These are phyloP conservation scores for Biscogniauxia mediterranea DNA, from an alignment of 2,329 filamentous ascomycete species.

Conservation along the genomic window DNA sequence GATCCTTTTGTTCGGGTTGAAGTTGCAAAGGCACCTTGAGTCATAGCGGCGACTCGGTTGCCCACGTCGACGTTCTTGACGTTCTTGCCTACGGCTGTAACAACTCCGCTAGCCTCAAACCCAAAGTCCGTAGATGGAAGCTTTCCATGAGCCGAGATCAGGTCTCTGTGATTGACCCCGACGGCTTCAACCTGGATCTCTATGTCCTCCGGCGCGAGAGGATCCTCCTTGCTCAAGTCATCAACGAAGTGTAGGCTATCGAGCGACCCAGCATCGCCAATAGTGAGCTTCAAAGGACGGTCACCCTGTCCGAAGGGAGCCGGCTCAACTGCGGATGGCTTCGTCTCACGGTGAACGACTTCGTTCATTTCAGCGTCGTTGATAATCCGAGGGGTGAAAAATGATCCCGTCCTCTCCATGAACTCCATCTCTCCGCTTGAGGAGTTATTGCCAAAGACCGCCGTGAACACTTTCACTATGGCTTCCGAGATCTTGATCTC, in stretches of 20 bases:
- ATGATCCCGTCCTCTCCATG: conserved; percentile 37
- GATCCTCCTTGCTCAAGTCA: conserved; percentile 23
- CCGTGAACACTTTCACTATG: conserved; percentile 35
- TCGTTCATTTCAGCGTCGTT: conserved; percentile 42
- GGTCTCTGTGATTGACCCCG: conserved; percentile 31
- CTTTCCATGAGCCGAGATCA: conserved; percentile 29
- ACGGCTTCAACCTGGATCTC: conserved; percentile 30
- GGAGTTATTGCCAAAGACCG: conserved; percentile 34
- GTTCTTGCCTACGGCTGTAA: conserved; percentile 25
- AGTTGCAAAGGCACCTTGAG: conserved; percentile 35
- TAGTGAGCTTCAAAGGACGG: conserved; percentile 27
- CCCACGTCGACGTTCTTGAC: conserved; percentile 28
- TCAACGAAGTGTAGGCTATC: conserved; percentile 31
- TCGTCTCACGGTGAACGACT: conserved; percentile 42
- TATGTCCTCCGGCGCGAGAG: conserved; percentile 35
- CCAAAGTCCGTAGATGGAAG: conserved; percentile 25
- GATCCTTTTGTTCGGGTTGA: conserved; percentile 25
- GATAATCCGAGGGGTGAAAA: conserved; percentile 41
- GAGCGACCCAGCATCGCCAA: conserved; percentile 27
- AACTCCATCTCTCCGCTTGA: conserved; percentile 43
- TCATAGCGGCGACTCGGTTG: conserved; percentile 36
- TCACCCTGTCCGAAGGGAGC: conserved; percentile 37
- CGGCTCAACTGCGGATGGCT: conserved; percentile 36
- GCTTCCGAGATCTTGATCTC: conserved; percentile 22
- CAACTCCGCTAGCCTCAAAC: conserved; percentile 28